A percentile compares a stretch with the other conserved stretches of the same genome.
These are phyloP conservation scores for Hypoxylon fragiforme DNA, from an alignment of 495 filamentous ascomycete genomes.

Conservation along the genomic window DNA sequence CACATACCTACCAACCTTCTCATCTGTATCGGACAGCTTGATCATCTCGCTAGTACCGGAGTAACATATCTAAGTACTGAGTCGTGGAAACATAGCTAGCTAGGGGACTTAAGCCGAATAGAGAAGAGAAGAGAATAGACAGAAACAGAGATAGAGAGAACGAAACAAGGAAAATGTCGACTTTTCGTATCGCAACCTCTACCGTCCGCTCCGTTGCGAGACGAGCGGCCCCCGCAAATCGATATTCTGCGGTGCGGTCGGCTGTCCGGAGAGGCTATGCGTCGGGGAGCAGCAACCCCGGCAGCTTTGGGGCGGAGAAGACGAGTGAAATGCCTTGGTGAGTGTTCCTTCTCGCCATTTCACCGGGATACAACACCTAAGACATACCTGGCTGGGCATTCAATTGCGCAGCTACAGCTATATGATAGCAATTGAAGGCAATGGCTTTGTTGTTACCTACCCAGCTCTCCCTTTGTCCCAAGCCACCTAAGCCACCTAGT, in stretches of 20 bases:
- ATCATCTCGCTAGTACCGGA: no score
- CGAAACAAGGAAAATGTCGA: slow-evolving; percentile 6
- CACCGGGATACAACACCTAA: no score
- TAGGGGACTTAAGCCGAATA: no score
- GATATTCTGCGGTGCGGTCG: slow-evolving; percentile 2
- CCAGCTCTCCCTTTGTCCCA: no score
- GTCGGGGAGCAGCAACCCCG: slow-evolving; percentile 6
- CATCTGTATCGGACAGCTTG: no score
- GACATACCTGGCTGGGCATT: no score
- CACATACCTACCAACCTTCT: no score
- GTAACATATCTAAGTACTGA: no score
- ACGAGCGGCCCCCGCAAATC: slow-evolving; percentile 3
- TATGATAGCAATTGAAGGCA: neutral
- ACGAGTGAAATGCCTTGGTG: slow-evolving; percentile 37
- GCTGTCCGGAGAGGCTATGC: slow-evolving; percentile 20
- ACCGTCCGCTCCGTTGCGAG: slow-evolving; percentile 12
- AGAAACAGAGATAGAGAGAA: neutral
- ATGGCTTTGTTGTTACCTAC: no score
- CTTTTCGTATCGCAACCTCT: slow-evolving; percentile 12
- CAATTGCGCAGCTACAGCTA: no score
- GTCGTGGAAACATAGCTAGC: no score
- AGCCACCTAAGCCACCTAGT: no score
- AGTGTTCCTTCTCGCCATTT: slow-evolving; percentile 1
- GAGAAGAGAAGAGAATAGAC: neutral
- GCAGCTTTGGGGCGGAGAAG: slow-evolving; percentile 24